Evolutionary conservation across 768 basidiomycete species (phyloP), one percentile per base, ranked within the genome.

Genomic region (Phanerodontia chrysosporium): DNA sequence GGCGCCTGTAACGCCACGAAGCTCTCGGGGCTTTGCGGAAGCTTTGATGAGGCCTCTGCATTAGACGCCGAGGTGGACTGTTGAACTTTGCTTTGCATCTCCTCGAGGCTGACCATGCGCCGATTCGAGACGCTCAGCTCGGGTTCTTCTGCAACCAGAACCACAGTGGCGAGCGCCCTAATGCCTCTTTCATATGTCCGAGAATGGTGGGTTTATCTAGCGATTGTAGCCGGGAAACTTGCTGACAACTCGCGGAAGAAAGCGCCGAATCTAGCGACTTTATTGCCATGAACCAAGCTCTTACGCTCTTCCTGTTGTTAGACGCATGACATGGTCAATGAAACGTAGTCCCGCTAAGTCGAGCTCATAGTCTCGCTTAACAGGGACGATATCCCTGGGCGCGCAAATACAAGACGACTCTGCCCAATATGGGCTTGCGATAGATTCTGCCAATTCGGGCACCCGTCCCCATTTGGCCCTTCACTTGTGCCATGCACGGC

Each of bases 381-480:
- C n/a, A 21, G 36, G 24, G 44, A 24, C 39, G n/a, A 53, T 29
- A 14, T 25, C 27, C 45, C n/a, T n/a, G 35, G 32, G 21, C 1
- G 10, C 30, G 1, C 18, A 29, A 58, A 27, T 44, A 61, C 60
- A 61, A 61, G 55, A 61, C 14, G 24, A 4, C 3, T 30, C 48
- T 51, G 7, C 49, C 53, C 49, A 32, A 44, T 57, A 57, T 57
- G 48, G 55, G 55, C 16, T 10, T 39, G 22, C 12, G 51, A 61
- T 61, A 61, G 55, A 24, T 30, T 44, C 55, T 61, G 22, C 60
- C 60, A 12, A 36, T 61, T 57, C 36, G 36, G 55, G 60, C 21
- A 14, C n/a, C n/a, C 22, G 16, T 18, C 60, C 32, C 48, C 5
- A 46, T 61, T 45, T 3, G 55, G 60, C 28, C 55, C 9, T 57